Conservation (phyloP, 2,329 filamentous ascomycete genomes). For the Botrytis deweyae region DNA sequence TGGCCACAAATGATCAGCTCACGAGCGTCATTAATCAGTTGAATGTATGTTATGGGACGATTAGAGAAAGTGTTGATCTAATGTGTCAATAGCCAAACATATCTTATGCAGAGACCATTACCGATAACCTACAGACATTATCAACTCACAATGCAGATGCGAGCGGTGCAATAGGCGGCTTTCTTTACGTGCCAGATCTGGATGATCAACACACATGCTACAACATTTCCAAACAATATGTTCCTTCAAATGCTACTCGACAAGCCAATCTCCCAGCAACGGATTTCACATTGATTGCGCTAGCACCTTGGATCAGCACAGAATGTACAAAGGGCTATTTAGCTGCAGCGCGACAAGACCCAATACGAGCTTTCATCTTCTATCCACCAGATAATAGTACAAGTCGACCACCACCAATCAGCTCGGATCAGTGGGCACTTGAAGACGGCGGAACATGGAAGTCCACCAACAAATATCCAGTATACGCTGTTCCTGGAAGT, state of each 20-base stretch:
- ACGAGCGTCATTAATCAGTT: constrained; percentile 31
- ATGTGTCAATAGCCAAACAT: constrained; percentile 33
- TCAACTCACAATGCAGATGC: constrained; percentile 64
- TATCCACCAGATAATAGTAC: constrained; percentile 58
- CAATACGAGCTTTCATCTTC: constrained; percentile 63
- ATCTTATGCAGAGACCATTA: constrained; percentile 40
- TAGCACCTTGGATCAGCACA: constrained; percentile 81
- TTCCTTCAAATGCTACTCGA: constrained; percentile 75
- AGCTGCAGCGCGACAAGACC: constrained; percentile 54
- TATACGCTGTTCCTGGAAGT: constrained; percentile 75
- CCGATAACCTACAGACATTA: constrained; percentile 71
- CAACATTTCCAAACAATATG: constrained; percentile 59
- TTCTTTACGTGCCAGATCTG: constrained; percentile 82
- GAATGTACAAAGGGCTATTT: constrained; percentile 75
- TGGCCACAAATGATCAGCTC: constrained; percentile 26
- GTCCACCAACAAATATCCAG: constrained; percentile 67
- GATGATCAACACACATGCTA: constrained; percentile 58
- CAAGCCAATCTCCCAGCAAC: constrained; percentile 64
- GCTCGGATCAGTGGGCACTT: constrained; percentile 68
- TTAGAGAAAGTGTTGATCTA: not conserved
- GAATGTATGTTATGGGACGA: constrained; percentile 27
- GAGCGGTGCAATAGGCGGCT: constrained; percentile 65
- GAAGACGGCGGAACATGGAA: constrained; percentile 72
- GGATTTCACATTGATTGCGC: constrained; percentile 72
- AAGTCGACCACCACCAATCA: constrained; percentile 62